Base-by-base conservation (phyloP, 805 yeast species). In the Torulaspora delbrueckii region DNA sequence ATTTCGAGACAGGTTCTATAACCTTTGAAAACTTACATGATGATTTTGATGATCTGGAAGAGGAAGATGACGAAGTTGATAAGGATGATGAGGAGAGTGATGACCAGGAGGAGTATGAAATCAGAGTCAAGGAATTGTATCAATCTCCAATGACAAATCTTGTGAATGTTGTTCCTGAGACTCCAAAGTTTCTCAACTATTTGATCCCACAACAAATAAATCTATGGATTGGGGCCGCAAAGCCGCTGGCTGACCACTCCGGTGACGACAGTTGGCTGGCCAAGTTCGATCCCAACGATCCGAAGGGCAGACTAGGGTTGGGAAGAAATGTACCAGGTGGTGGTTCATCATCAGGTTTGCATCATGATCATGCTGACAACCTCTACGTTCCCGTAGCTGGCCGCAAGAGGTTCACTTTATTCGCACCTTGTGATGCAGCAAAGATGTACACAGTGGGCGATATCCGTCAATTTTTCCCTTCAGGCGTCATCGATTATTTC, bases 291-390 rank as follows among this genome's bases (percentile, higher is more conserved):
- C 42, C 48, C 2, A 25, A 37, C 1, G 52, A 58, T 12, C 45
- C 51, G 2, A 62, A 64, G 37, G 50, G 43, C 25, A 49, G 46
- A 42, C 58, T 66, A 13, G 76, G 77, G 1, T 59, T 80, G 4
- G 86, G 86, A 1, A 76, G 78, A 56, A 66, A 66, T 18, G 63
- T 82, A 0, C 84, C 87, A 1, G 75, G 77, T 1, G 69, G 71
- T 1, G 84, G 83, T 1, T 70, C 81, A 0, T 81, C 88, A 0
- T 81, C 89, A 1, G 91, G 91, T 0, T 65, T 84, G 9, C 91
- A 84, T 55, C 91, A 84, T 59, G 91, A 84, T 59, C 90, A 84
- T 63, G 86, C 90, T 1, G 90, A 84, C 58, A 84, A 84, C 56
- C 65, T 84, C 28, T 84, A 84, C 58, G 69, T 84, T 4, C 76